Evolutionary conservation across 768 basidiomycete genomes (phyloP).

Genomic region (Leccinum rimulosum): DNA sequence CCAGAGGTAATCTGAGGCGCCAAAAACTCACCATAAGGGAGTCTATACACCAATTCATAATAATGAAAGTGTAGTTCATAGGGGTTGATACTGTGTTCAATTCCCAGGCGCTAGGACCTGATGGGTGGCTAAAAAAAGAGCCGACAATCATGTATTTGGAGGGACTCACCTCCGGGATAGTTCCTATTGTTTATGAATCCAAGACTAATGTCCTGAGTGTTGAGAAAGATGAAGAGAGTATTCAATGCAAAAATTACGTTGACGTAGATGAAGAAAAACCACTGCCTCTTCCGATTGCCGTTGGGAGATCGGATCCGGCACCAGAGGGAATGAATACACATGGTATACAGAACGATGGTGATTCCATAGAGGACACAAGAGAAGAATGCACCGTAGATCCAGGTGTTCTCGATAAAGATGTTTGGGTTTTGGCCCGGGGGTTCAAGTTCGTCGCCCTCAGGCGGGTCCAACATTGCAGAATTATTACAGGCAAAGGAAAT

Average conservation of each 20-base stretch:
- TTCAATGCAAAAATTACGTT: constrained; percentile 28
- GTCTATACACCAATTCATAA: constrained; percentile 31
- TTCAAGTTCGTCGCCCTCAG: not conserved
- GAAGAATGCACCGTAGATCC: constrained; percentile 31
- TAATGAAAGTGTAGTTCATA: constrained; percentile 27
- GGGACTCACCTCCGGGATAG: constrained; percentile 31
- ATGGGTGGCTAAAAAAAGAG: not conserved
- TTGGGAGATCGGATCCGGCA: constrained; percentile 14
- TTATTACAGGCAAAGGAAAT: not conserved
- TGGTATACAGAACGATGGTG: constrained; percentile 22
- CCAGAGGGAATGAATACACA: constrained; percentile 31
- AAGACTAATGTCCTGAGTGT: constrained; percentile 22
- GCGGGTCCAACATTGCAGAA: constrained; percentile 17
- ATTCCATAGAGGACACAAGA: constrained; percentile 30
- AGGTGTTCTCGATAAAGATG: constrained; percentile 27
- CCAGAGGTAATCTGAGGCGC: not conserved
- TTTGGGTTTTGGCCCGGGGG: constrained; percentile 6
- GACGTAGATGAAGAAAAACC: constrained; percentile 31
- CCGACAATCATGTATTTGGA: not conserved
- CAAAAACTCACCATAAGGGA: constrained; percentile 26
- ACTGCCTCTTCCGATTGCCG: constrained; percentile 14
- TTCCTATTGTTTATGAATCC: constrained; percentile 31
- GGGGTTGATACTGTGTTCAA: constrained; percentile 22
- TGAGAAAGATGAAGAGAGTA: constrained; percentile 25
- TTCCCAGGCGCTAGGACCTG: constrained; percentile 29